phyloP scores from a whole-genome alignment of 176 grass and related monocot species.

The Neostapfia colusana region DNA sequence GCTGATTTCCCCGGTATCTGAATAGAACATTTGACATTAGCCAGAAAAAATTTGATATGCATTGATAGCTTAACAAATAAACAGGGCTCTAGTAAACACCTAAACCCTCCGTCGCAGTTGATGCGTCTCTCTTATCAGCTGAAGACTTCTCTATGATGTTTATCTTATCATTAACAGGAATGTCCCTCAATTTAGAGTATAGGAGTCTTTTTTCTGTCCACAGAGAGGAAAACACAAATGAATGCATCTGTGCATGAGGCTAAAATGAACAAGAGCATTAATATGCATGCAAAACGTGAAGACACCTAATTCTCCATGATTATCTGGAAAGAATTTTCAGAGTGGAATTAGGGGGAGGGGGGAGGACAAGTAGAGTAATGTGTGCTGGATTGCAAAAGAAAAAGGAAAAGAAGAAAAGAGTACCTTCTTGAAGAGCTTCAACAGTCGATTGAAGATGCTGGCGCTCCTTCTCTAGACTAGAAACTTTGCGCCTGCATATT shows the following conservation, averaged over 20 bases:
- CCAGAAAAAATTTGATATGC: constrained; percentile 15
- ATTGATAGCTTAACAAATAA: constrained; percentile 6
- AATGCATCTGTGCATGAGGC: not conserved
- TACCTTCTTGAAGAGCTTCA: constrained; percentile 97
- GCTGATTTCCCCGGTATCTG: constrained; percentile 48
- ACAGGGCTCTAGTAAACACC: constrained; percentile 46
- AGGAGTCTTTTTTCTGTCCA: constrained; percentile 85
- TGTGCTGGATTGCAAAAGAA: constrained; percentile 8
- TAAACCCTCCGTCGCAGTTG: constrained; percentile 85
- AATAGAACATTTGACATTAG: constrained; percentile 45
- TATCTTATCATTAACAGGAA: constrained; percentile 60
- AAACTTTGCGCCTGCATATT: constrained; percentile 78
- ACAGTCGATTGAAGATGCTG: constrained; percentile 96
- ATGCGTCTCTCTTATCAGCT: constrained; percentile 63
- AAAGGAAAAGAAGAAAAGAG: not conserved
- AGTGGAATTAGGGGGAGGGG: not conserved
- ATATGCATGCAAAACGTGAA: not conserved
- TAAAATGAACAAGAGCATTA: constrained; percentile 29
- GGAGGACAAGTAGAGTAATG: constrained; percentile 5
- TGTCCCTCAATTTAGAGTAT: constrained; percentile 77
- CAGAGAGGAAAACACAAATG: constrained; percentile 14
- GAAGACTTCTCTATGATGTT: constrained; percentile 44
- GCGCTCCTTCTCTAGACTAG: constrained; percentile 83
- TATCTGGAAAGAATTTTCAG: not conserved
- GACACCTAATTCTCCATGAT: constrained; percentile 6